Evolutionary conservation across 1,139 yeast genomes (phyloP).

Genomic region (Yamadazyma membranifaciens): DNA sequence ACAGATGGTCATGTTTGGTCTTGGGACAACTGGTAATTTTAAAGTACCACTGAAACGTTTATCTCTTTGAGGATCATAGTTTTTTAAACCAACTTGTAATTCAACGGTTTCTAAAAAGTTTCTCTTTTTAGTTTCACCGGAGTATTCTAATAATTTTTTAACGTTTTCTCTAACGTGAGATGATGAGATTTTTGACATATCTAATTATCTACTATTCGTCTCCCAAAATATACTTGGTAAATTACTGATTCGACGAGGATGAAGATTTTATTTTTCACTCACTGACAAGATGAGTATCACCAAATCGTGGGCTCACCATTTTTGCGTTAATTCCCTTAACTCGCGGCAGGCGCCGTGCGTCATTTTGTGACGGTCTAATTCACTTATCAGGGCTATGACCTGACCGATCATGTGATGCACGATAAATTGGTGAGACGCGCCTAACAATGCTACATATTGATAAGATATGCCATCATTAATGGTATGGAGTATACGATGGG

Average conservation of each 20-base stretch:
- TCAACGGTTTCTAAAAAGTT: constrained; percentile 99
- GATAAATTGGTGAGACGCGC: too few species aligned
- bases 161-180: constrained; percentile 97
- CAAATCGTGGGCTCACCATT: not conserved
- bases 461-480: not conserved
- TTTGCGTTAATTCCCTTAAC: too few species aligned
- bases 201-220: constrained; percentile 49
- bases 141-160: constrained; percentile 85
- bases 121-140: constrained; percentile 98
- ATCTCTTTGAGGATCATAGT: constrained; percentile 99
- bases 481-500: not conserved
- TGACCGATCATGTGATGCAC: too few species aligned
- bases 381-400: too few species aligned
- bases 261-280: constrained; percentile 9
- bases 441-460: too few species aligned
- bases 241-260: constrained; percentile 53
- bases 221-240: constrained; percentile 61
- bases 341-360: too few species aligned
- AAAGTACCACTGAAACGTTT: constrained; percentile 99
- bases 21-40: constrained; percentile 98
- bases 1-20: constrained; percentile 99
- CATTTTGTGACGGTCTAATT: too few species aligned
- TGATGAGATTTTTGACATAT: constrained; percentile 91
- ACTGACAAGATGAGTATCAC: constrained; percentile 2
- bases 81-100: constrained; percentile 99